Base-by-base conservation (phyloP, 805 yeast species). In the Candida yuanshanica region DNA sequence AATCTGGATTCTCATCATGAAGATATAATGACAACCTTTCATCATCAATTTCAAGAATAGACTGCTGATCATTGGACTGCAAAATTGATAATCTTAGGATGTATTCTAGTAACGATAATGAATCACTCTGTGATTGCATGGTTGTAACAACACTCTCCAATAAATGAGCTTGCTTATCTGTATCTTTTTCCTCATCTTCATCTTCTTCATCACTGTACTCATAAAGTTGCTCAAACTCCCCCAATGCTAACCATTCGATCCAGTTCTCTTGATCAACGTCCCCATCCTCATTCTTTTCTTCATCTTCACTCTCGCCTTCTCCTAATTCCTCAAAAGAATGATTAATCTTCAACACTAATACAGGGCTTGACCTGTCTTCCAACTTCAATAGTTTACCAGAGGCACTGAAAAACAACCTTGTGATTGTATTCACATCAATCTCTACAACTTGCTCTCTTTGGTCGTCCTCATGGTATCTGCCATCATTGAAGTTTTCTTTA, bases 301-400 rank as follows among this genome's bases (percentile, higher is more conserved):
- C 45, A 2, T 32, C 45, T 24, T 50, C 50, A 53, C 55, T 17
- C 20, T 20, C 25, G 6, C 7, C 23, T 21, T 20, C 14, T 7
- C 17, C 34, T 11, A 20, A 39, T 48, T 60, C 47, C 27, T 51
- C 20, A 38, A 55, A 33, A 17, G 53, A 44, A 20, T 55, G 59
- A 20, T 52, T 56, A 2, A 69, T 55, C 50, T 84, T 85, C 26
- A 84, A 53, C 1, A 83, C 80, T 39, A 84, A 62, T 0, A 84
- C 91, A 0, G 93, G 88, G 0, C 78, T 63, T 35, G 69, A 69
- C 32, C 77, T 67, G 33, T 79, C 85, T 32, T 81, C 84, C 13
- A 85, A 60, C 37, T 74, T 75, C 21, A 84, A 66, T 16, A 84
- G 58, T 41, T 71, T 71, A 0, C 90, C 91, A 5, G 87, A 79